Evolutionary conservation across 768 basidiomycete genomes (phyloP), one percentile per base, ranked within the genome.

Genomic region (Galerina sulciceps): DNA sequence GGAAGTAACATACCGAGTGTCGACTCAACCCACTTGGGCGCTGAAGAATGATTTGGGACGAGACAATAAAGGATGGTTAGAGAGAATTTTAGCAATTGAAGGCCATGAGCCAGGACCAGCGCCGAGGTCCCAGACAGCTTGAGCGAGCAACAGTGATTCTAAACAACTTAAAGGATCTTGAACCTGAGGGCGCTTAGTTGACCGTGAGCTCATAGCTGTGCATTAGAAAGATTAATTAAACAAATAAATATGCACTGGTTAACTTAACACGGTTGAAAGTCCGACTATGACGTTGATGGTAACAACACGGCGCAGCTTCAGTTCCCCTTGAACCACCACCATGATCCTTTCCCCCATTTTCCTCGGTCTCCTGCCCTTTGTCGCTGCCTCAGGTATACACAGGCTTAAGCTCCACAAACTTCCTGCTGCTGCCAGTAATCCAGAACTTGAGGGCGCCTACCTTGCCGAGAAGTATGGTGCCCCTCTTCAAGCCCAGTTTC

Each of bases 401-500:
- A 94, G 85, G 70, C 85, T 97, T 72, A 95, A 94, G 74, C 87
- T 98, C 31, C 85, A 94, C 76, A 97, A 97, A 79, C 70, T 96
- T 1, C 82, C 89, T 15, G 78, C 81, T 41, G 79, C 78, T n/a
- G 73, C 77, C 13, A 82, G 79, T 68, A 87, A 88, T 58, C 86
- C 90, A 18, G 71, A 81, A 22, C 78, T 93, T 47, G 89, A 93
- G 76, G 85, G 85, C 44, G 90, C 89, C 18, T 94, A 92, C 72
- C 89, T 99, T 57, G 88, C 90, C n/a, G 85, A 94, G 82, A 99
- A 99, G 81, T 97, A 99, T 82, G 87, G 92, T 52, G 84, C 79
- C 53, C 68, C 76, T 37, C 67, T 71, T 23, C 66, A 67, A 45
- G 73, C 70, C 31, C 80, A 82, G 67, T 65, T 82, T 50, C 90